A percentile compares a stretch with the other conserved stretches of the same genome.
phyloP scores from a whole-genome alignment of 306 rosid species.

The Glycine soja region DNA sequence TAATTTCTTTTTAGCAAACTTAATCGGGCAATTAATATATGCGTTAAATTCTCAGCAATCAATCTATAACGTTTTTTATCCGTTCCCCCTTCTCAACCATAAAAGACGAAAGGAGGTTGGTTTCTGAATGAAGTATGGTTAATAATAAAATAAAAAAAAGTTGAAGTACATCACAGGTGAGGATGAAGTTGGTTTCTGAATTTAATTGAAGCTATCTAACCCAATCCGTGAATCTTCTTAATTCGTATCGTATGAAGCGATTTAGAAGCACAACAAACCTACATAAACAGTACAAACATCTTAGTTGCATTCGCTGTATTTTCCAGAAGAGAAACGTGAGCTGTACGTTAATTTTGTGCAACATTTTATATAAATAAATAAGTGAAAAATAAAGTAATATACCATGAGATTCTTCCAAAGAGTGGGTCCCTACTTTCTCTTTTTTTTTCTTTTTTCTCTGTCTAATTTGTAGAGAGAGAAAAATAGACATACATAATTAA shows the following conservation, averaged over 20 bases:
- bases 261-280: too few species aligned
- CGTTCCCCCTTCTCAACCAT: background rate
- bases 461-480: background rate
- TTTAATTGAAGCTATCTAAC: background rate
- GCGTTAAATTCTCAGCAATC: background rate
- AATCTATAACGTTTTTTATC: background rate
- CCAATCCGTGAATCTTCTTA: slow-evolving; percentile 28
- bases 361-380: background rate
- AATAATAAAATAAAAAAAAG: too few species aligned
- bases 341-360: background rate
- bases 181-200: background rate
- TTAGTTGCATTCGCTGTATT: background rate
- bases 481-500: background rate
- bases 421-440: slow-evolving; percentile 12
- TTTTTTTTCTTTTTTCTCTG: too few species aligned
- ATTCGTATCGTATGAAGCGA: background rate
- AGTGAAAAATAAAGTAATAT: background rate
- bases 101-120: background rate
- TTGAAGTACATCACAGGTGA: too few species aligned
- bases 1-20: background rate
- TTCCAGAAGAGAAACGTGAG: too few species aligned
- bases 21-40: too few species aligned
- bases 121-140: too few species aligned
- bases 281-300: too few species aligned
- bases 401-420: background rate